Percentiles rank a stretch among this genome's conserved stretches.
Evolutionary conservation across 2,329 filamentous ascomycete species (phyloP).

Genomic region (Aspergillus transmontanensis): DNA sequence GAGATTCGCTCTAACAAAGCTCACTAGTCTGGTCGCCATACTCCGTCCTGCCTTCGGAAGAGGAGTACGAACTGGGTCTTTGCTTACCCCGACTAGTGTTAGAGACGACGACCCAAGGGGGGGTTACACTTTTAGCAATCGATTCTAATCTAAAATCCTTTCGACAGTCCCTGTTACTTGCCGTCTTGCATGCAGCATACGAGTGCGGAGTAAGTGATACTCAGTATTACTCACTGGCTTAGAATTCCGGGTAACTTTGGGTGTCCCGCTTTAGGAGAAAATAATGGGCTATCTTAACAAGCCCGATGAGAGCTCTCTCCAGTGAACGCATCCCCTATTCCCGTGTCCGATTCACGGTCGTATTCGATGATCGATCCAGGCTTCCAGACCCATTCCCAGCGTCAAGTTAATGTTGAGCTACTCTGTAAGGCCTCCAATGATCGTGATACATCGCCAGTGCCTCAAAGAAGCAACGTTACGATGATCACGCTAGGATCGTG

Average conservation of each 20-base stretch:
- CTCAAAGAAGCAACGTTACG: conserved; percentile 17
- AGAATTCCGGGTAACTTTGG: not conserved
- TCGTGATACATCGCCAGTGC: not conserved
- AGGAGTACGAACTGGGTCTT: conserved; percentile 1
- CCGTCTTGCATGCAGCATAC: conserved; percentile 24
- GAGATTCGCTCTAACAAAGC: conserved; percentile 5
- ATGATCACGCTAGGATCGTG: conserved; percentile 4
- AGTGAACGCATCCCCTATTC: not conserved
- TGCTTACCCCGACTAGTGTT: not conserved
- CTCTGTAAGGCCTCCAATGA: conserved; percentile 18
- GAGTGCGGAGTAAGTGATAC: conserved; percentile 14
- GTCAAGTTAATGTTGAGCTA: conserved; percentile 11
- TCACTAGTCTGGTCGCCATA: not conserved
- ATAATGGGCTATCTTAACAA: not conserved
- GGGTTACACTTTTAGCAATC: not conserved
- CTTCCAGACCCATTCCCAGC: not conserved
- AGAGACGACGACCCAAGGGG: conserved; percentile 9
- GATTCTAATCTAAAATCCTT: conserved; percentile 11
- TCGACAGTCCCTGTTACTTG: conserved; percentile 11
- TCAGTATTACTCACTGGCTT: not conserved
- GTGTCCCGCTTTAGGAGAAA: not conserved
- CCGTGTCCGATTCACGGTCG: not conserved
- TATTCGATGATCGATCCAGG: not conserved
- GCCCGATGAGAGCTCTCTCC: not conserved
- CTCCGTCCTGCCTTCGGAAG: not conserved